phyloP scores from a whole-genome alignment of 83 land plant species.

The Picea abies region DNA sequence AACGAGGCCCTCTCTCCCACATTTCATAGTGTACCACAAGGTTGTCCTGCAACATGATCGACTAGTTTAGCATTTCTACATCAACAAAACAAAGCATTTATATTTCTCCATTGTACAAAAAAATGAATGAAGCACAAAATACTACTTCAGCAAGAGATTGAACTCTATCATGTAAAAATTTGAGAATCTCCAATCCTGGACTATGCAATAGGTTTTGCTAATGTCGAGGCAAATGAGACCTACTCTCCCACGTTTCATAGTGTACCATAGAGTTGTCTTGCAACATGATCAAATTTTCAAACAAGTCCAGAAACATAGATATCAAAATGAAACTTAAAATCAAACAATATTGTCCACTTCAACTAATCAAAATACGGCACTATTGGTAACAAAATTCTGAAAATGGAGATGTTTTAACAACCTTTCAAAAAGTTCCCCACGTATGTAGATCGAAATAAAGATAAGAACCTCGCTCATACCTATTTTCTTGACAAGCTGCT shows the following conservation, averaged over 20 bases:
- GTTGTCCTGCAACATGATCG: conserved; percentile 74
- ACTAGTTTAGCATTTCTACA: no score
- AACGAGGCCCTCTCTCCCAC: conserved; percentile 67
- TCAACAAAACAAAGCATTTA: no score
- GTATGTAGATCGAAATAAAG: conserved; percentile 73
- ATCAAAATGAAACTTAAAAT: background rate
- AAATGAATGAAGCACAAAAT: background rate
- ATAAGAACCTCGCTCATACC: conserved; percentile 85
- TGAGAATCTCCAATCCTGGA: conserved; percentile 7
- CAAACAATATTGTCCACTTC: background rate
- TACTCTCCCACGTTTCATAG: conserved; percentile 73
- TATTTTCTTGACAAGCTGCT: conserved; percentile 63
- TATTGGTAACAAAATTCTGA: background rate
- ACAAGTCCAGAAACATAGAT: background rate
- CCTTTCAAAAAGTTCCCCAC: conserved; percentile 80
- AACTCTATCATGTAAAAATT: background rate
- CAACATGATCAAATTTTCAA: background rate
- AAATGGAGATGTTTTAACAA: conserved; percentile 14
- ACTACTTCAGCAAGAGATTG: background rate
- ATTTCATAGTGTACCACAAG: conserved; percentile 73
- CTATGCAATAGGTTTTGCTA: background rate
- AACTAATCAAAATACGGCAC: background rate
- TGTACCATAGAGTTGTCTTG: conserved; percentile 88
- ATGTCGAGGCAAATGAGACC: conserved; percentile 63
- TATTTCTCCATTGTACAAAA: background rate